Conservation (phyloP, 306 rosid species). For the Astragalus glycyphyllos region DNA sequence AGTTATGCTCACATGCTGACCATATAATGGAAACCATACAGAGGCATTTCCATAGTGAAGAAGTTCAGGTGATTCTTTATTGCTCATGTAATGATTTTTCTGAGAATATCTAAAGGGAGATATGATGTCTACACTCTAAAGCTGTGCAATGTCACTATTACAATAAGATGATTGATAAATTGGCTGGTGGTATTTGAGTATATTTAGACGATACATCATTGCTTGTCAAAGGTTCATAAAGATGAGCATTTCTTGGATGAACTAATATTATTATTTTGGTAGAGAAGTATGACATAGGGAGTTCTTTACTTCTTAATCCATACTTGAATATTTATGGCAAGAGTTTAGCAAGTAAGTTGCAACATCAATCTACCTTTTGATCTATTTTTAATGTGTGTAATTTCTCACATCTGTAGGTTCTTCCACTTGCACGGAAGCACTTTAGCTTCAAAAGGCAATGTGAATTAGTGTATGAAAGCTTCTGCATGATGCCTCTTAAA, state of each 20-base stretch:
- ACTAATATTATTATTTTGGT: slow-evolving; percentile 9
- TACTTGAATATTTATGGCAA: slow-evolving; percentile 29
- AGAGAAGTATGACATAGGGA: slow-evolving; percentile 29
- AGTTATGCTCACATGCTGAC: slow-evolving; percentile 93
- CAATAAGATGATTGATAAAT: slow-evolving; percentile 23
- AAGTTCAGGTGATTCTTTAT: slow-evolving; percentile 79
- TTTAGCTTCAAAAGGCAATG: slow-evolving; percentile 88
- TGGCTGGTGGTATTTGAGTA: slow-evolving; percentile 14
- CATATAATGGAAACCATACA: slow-evolving; percentile 90
- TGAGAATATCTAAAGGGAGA: slow-evolving; percentile 18
- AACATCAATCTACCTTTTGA: slow-evolving; percentile 21
- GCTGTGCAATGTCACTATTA: slow-evolving; percentile 29
- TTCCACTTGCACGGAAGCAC: slow-evolving; percentile 95
- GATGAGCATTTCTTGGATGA: slow-evolving; percentile 29
- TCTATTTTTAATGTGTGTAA: slow-evolving; percentile 36
- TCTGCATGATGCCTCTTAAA: slow-evolving; percentile 97
- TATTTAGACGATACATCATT: slow-evolving; percentile 33
- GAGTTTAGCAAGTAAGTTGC: slow-evolving; percentile 43
- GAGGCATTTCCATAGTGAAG: slow-evolving; percentile 89
- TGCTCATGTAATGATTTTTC: slow-evolving; percentile 36
- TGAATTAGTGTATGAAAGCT: slow-evolving; percentile 86
- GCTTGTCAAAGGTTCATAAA: slow-evolving; percentile 40
- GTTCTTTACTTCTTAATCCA: slow-evolving; percentile 9
- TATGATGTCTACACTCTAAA: slow-evolving; percentile 27
- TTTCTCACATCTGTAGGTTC: slow-evolving; percentile 72